Evolutionary conservation across 2,329 filamentous ascomycete species (phyloP), one percentile per base, ranked within the genome.

Genomic region (Colletotrichum navitas): DNA sequence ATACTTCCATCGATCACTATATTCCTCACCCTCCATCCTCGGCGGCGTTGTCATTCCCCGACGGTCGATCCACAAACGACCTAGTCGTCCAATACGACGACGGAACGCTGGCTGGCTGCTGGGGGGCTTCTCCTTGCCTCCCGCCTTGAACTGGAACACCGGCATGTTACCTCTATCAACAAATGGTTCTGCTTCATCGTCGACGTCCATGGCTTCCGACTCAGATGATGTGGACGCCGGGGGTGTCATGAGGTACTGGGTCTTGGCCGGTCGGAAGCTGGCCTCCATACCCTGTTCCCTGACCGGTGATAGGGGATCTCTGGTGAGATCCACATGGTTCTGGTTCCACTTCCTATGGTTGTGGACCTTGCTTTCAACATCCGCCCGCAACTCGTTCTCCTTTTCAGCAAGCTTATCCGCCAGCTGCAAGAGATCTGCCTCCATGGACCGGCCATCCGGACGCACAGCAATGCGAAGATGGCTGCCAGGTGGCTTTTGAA

Each of bases 281-380:
- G 86, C 82, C 74, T 91, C 87, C 76, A 85, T 85, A 52, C 83
- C 85, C 75, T 89, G 86, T 71, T 94, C 92, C 77, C 89, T 86
- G 54, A 93, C 90, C 29, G 94, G 94, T 62, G 93, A 94, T 75
- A 98, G 88, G 62, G 95, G 94, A 75, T 92, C 91, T 83, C 92
- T 91, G 73, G 95, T 98, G 79, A 94, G 88, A 83, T 98, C 95
- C 77, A 97, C 89, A 84, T 94, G 94, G 78, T 93, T 92, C 76
- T 93, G 88, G 82, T 98, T 98, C 94, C 95, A 98, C 80, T 93
- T 91, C 76, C 92, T 90, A 83, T 98, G 95, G 82, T 96, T 95
- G 77, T 92, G 88, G 66, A 97, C 91, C 82, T 97, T 95, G 76
- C 90, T 90, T 80, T 97, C 93, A 79, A 98, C 94, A 78, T 97